A percentile compares a stretch with the other conserved stretches of the same genome.
These are phyloP conservation scores for Epichloe glyceriae DNA, from an alignment of 2,329 filamentous ascomycete genomes.

Conservation along the genomic window DNA sequence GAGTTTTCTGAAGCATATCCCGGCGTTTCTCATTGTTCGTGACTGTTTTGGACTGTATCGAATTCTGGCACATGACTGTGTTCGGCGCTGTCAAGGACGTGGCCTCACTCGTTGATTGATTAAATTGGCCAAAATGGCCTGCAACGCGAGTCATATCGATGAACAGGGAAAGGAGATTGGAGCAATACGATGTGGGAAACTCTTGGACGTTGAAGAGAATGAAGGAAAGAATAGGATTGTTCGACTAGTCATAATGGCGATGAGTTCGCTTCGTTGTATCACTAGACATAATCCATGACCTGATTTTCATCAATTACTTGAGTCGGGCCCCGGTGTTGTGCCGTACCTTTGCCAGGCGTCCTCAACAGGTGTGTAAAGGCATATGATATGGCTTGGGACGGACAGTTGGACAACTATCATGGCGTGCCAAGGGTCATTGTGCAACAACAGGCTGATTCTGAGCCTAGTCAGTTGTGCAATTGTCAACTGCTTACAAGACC, in stretches of 20 bases:
- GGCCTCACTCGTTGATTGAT: background rate
- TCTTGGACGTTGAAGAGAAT: background rate
- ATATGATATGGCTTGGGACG: too few relatives aligned
- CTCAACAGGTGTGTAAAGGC: too few relatives aligned
- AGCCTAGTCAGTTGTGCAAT: too few relatives aligned
- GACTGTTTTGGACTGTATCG: background rate
- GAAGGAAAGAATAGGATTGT: background rate
- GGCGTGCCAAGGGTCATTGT: too few relatives aligned
- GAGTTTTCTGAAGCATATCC: slow-evolving; percentile 1
- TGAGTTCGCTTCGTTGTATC: background rate
- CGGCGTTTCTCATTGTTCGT: slow-evolving; percentile 5
- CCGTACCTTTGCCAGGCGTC: too few relatives aligned
- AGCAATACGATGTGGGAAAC: background rate
- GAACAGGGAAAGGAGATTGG: too few relatives aligned
- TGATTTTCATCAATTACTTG: too few relatives aligned
- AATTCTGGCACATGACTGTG: background rate
- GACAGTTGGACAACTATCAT: too few relatives aligned
- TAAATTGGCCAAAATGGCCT: background rate
- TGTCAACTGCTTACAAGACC: too few relatives aligned
- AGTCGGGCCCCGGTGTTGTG: too few relatives aligned
- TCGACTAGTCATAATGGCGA: background rate
- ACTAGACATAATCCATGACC: background rate
- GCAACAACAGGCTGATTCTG: too few relatives aligned
- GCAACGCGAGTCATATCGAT: too few relatives aligned
- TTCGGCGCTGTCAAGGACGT: background rate